These are phyloP conservation scores for Akebia trifoliata DNA, from an alignment of 164 flowering plant genomes.

Conservation along the genomic window DNA sequence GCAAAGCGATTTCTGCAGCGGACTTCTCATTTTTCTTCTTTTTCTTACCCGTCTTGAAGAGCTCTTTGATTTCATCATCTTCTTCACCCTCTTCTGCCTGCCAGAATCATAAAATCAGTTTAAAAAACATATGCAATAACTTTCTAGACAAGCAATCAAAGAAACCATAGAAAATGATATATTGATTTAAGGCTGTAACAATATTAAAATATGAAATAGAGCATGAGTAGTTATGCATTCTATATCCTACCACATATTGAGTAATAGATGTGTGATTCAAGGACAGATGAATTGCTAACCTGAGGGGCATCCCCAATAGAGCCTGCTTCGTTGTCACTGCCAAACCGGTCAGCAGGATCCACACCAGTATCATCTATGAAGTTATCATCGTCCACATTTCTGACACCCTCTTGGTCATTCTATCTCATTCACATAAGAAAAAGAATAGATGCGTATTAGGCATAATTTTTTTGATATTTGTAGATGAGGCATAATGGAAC, in stretches of 20 bases:
- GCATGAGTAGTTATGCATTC: too few species aligned
- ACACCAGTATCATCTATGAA: conserved; percentile 92
- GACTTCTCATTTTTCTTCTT: conserved; percentile 85
- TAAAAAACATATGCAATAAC: not conserved
- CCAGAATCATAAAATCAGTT: conserved; percentile 9
- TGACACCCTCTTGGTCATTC: conserved; percentile 83
- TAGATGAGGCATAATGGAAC: too few species aligned
- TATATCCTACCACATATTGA: too few species aligned
- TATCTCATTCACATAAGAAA: conserved; percentile 18
- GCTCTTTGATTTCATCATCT: conserved; percentile 68
- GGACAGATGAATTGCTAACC: conserved; percentile 30
- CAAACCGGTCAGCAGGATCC: conserved; percentile 71
- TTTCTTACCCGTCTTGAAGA: conserved; percentile 80
- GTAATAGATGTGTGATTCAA: too few species aligned
- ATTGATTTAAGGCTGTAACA: too few species aligned
- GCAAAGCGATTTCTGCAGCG: conserved; percentile 79
- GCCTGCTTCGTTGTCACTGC: conserved; percentile 53
- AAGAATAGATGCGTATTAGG: too few species aligned
- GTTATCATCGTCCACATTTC: conserved; percentile 82
- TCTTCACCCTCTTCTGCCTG: conserved; percentile 89
- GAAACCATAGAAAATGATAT: too few species aligned
- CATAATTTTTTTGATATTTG: too few species aligned
- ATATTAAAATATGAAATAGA: too few species aligned
- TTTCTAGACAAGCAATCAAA: not conserved
- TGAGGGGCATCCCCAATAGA: conserved; percentile 70